phyloP scores from a whole-genome alignment of 192 early-diverging fungal genomes.

The Dimargaris xerosporica region DNA sequence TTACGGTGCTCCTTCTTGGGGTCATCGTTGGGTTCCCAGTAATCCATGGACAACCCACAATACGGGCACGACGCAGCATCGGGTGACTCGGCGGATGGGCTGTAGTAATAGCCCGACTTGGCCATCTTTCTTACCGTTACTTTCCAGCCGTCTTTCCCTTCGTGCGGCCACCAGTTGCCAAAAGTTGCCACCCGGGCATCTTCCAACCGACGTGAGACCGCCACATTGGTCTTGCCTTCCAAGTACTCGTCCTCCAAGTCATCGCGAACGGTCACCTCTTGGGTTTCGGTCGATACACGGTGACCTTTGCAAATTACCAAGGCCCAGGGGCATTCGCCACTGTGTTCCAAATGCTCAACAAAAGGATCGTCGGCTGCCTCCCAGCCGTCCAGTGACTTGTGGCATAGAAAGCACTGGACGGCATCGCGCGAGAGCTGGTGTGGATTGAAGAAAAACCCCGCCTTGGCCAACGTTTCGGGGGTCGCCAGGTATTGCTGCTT shows the following conservation, averaged over 20 bases:
- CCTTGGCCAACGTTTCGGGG: slow-evolving; percentile 18
- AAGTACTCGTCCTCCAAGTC: slow-evolving; percentile 5
- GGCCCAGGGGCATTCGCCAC: slow-evolving; percentile 24
- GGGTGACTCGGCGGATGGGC: slow-evolving; percentile 22
- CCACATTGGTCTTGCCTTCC: neutral
- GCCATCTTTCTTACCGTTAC: slow-evolving; percentile 28
- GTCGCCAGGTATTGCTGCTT: slow-evolving; percentile 2
- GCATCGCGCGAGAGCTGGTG: slow-evolving; percentile 27
- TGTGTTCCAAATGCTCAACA: slow-evolving; percentile 25
- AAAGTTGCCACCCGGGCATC: slow-evolving; percentile 4
- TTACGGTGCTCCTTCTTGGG: slow-evolving; percentile 24
- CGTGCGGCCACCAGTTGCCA: slow-evolving; percentile 23
- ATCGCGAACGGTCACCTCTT: neutral
- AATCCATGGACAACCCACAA: slow-evolving; percentile 27
- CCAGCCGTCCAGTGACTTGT: slow-evolving; percentile 31
- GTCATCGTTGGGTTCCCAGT: slow-evolving; percentile 31
- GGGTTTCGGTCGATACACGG: neutral
- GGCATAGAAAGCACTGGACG: slow-evolving; percentile 30
- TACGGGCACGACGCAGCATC: slow-evolving; percentile 28
- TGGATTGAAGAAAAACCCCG: slow-evolving; percentile 32
- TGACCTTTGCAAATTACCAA: slow-evolving; percentile 22
- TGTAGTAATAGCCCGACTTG: slow-evolving; percentile 27
- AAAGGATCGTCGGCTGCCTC: slow-evolving; percentile 29
- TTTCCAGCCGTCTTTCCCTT: slow-evolving; percentile 19
- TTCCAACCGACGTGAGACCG: neutral